Percentiles rank a stretch among this genome's conserved stretches.
Evolutionary conservation across 441 rosid genomes (phyloP).

Genomic region (Aleurites moluccanus): DNA sequence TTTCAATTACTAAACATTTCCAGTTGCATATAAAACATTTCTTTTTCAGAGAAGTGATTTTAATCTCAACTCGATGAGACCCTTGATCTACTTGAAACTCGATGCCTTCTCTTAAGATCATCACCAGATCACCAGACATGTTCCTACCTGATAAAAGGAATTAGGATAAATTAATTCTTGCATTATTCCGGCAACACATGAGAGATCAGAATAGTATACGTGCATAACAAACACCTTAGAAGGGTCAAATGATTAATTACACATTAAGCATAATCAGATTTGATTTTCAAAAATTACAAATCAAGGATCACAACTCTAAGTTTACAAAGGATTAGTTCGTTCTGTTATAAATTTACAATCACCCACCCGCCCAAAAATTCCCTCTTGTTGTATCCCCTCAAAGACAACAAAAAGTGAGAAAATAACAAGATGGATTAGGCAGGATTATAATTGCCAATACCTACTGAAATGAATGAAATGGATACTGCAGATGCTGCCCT

Average conservation of each 20-base stretch:
- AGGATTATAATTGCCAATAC: slow-evolving; percentile 1
- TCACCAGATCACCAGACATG: too few species aligned
- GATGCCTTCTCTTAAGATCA: too few species aligned
- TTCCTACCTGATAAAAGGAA: too few species aligned
- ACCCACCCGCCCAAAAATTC: slow-evolving; percentile 10
- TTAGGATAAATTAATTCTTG: too few species aligned
- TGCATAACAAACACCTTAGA: background rate
- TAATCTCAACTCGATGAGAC: too few species aligned
- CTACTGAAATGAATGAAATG: slow-evolving; percentile 23
- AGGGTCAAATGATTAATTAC: background rate
- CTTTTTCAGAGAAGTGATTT: too few species aligned
- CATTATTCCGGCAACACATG: too few species aligned
- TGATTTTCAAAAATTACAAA: slow-evolving; percentile 8
- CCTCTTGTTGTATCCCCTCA: background rate
- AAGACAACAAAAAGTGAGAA: too few species aligned
- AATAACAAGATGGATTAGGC: background rate
- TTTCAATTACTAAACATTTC: too few species aligned
- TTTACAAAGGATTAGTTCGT: slow-evolving; percentile 23
- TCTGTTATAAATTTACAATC: slow-evolving; percentile 22
- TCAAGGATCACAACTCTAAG: slow-evolving; percentile 11
- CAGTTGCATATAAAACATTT: too few species aligned
- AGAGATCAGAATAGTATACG: background rate
- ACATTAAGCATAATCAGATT: background rate
- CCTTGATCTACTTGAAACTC: too few species aligned
- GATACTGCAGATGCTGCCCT: slow-evolving; percentile 29